Base-by-base conservation (phyloP, 148 eudicot genomes). In the Rhododendron kiyosumense region DNA sequence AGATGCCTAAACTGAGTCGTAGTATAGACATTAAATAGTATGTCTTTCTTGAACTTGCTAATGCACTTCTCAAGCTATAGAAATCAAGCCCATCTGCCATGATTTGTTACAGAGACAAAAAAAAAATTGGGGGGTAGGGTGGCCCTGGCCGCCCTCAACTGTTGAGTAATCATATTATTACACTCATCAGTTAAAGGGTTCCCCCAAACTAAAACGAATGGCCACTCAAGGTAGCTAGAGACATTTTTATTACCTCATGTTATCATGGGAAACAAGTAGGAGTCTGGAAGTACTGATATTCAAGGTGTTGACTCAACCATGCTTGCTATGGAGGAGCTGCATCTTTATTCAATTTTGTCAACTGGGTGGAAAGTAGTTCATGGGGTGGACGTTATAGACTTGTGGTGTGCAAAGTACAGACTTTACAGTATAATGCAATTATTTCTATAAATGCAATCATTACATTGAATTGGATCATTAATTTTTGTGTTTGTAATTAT, bases 321-420 rank as follows among this genome's bases (percentile, higher is more conserved):
- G 32, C 32, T 32, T 32, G 32, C 32, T 32, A 32, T 32, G 32
- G 32, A 32, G 32, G 32, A 85, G 95, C 98, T 78, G 99, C 99
- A 84, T 98, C 99, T 49, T 86, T 94, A 83, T 91, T 97, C 81
- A 97, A 97, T 88, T 94, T 98, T 86, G 96, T 94, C 86, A 97
- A 97, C 80, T 97, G 99, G 98, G 96, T 97, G 71, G 99, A 97
- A 86, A 97, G 99, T 89, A 93, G 86, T 89, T 97, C 98, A 78
- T 97, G 6, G 43, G 43, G 41, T 38, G 98, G 98, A 38, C 5
- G 5, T 3, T 38, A 38, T 38, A 38, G 5, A 82, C 94, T 95
- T 71, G 96, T 94, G 71, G 95, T 97, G 67, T 97, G 96, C 90
- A 97, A 98, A 48, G 99, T 95, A 94, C 1, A 57, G 24, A 18